Evolutionary conservation across 148 eudicot genomes (phyloP), one percentile per base, ranked within the genome.

Genomic region (Vaccinium corymbosum): DNA sequence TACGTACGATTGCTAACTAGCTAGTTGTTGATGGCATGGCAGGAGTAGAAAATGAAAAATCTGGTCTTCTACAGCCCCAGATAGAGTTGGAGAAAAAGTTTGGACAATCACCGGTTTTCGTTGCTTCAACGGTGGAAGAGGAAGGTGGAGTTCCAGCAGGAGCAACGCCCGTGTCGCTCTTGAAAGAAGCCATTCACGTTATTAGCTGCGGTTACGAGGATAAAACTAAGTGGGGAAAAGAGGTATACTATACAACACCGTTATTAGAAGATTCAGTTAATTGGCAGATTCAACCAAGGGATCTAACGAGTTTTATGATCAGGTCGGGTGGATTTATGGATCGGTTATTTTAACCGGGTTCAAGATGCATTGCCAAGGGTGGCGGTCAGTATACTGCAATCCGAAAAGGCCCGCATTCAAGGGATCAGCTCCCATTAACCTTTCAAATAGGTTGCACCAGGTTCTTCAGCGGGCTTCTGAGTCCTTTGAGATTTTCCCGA

Each of bases 251-350:
- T 42, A 42, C 46, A 42, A 42, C 46, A 42, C 6, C 6, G 46
- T 5, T 42, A 0, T 42, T 42, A 42, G 46, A 6, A 0, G 46
- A 42, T 42, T 42, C 46, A 42, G 46, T 42, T 42, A 42, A 42
- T 42, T 42, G 5, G 46, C 46, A 42, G 46, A 42, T 42, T 42
- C 46, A 35, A 35, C 38, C 38, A 35, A 35, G 38, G 38, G 38
- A 35, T 35, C 2, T 35, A 42, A 42, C 46, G 0, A 42, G 46
- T 42, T 9, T 35, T 17, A 27, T 19, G 29, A 17, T 64, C 90
- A 97, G 99, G 92, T 94, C 82, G 99, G 99, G 1, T 97, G 99
- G 99, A 97, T 97, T 81, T 97, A 97, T 38, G 99, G 99, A 70
- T 97, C 99, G 0, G 99, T 94, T 50, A 94, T 97, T 73, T 87